Evolutionary conservation across 2,329 filamentous ascomycete species (phyloP), one percentile per base, ranked within the genome.

Genomic region (Parasarocladium wereldwijsianum): DNA sequence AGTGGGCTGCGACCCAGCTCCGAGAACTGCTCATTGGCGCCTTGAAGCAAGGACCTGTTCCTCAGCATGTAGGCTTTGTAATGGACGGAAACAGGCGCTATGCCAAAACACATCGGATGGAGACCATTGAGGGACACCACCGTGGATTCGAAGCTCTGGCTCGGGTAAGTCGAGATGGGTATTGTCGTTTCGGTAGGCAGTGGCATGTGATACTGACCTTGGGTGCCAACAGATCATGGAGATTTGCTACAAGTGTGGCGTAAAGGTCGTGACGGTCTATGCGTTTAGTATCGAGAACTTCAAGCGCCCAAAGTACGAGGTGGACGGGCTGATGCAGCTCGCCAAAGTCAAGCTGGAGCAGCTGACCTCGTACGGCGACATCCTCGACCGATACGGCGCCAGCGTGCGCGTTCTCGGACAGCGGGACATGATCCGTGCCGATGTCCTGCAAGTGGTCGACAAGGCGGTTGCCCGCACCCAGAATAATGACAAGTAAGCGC

Each of bases 241-340:
- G 55, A 82, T 98, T 32, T 96, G 90, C 66, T 98, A 96, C 64
- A 94, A 93, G 51, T 85, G 81, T 35, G 90, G 90, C 32, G 87
- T 98, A 38, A 87, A 90, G 52, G 84, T 93, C 7, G 87, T 98
- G 22, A 96, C 90, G 4, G 85, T 98, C 38, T 98, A 96, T 52
- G 90, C 90, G 11, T 98, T 98, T 58, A 93, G 84, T 49, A 94
- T 98, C 46, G 90, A 98, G 57, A 98, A 98, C 60, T 98, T 93
- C 62, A 93, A 96, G 52, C 76, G 90, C 5, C 87, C 85, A 14
- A 86, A 90, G 54, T 90, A 92, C 54, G 90, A 98, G 53, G 90
- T 98, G 7, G 85, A 94, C 48, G 86, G 84, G 17, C 61, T 98
- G 38, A 98, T 98, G 90, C 80, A 93, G 49, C 84, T 98, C 66